Conservation (phyloP, 345 rosid genomes). For the Corymbia maculata region DNA sequence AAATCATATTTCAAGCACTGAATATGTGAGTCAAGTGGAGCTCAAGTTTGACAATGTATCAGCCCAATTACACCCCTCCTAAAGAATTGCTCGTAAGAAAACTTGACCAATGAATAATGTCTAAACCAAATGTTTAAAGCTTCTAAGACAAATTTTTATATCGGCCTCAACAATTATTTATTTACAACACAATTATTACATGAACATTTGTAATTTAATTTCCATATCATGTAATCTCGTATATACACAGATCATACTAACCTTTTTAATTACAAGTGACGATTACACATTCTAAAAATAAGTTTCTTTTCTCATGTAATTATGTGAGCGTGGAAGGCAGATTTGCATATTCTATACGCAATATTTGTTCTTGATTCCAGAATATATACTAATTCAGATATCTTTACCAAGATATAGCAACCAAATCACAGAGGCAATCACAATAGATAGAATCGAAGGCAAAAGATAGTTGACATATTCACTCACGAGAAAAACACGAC, state of each 20-base stretch:
- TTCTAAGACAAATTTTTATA: not conserved
- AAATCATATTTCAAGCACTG: not conserved
- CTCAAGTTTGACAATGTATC: not conserved
- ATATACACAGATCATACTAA: not conserved
- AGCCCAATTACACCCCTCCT: not conserved
- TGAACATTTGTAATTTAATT: not conserved
- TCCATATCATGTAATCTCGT: not conserved
- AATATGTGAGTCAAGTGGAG: not conserved
- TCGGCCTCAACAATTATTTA: not conserved
- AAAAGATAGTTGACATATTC: not conserved
- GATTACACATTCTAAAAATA: not conserved
- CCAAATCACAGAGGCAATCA: not conserved
- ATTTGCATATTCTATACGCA: not conserved
- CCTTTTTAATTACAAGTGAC: not conserved
- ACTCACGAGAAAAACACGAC: not conserved
- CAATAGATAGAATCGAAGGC: not conserved
- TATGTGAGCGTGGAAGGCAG: not conserved
- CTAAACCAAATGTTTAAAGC: not conserved
- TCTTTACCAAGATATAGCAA: not conserved
- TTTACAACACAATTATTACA: not conserved
- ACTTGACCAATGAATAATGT: not conserved
- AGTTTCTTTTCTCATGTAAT: not conserved
- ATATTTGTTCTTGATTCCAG: not conserved
- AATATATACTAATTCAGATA: not conserved
- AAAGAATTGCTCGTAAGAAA: not conserved